Conservation (phyloP, 2,329 filamentous ascomycete species). For the Epichloe uncinata region DNA sequence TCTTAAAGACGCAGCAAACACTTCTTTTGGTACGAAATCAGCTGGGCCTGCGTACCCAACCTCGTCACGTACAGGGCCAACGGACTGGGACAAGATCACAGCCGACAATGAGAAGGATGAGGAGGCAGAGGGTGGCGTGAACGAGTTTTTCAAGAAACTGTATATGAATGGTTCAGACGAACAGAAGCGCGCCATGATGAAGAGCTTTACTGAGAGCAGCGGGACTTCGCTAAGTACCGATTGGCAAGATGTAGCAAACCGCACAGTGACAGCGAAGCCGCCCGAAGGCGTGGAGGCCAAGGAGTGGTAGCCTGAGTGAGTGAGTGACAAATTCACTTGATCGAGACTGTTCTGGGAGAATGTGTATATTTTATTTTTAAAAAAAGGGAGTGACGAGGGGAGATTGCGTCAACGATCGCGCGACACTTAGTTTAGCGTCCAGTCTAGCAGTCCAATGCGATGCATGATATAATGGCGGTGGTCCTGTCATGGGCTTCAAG, state of each 20-base stretch:
- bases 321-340: too few species aligned
- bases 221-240: conserved; percentile 87
- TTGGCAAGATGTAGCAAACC: conserved; percentile 68
- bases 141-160: conserved; percentile 80
- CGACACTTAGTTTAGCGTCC: too few species aligned
- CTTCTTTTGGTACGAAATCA: background rate
- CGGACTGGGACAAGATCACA: conserved; percentile 80
- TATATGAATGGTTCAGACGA: conserved; percentile 68
- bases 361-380: too few species aligned
- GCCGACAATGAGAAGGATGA: conserved; percentile 44
- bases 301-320: conserved; percentile 39
- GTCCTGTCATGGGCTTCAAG: too few species aligned
- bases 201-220: conserved; percentile 89
- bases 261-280: conserved; percentile 57
- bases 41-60: conserved; percentile 60
- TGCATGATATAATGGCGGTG: too few species aligned
- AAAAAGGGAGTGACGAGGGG: too few species aligned
- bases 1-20: background rate
- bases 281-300: conserved; percentile 68
- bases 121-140: conserved; percentile 49
- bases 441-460: too few species aligned
- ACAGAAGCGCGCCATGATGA: conserved; percentile 88
- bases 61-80: conserved; percentile 68
- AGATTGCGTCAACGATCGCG: too few species aligned
- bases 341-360: too few species aligned